phyloP scores from a whole-genome alignment of 805 yeast genomes.

The Starmera caribaea region DNA sequence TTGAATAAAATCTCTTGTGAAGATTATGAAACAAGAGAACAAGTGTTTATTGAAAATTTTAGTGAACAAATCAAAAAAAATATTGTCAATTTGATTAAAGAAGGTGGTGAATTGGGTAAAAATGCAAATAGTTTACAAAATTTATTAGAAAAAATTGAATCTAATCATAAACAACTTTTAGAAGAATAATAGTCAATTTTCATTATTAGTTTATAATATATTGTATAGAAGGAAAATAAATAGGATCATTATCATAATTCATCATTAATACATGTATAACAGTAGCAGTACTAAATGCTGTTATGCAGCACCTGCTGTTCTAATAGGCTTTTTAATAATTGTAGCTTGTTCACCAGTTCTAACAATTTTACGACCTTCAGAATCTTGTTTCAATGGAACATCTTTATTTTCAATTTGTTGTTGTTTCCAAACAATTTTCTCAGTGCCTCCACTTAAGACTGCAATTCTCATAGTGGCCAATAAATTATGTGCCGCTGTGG shows the following conservation, averaged over 20 bases:
- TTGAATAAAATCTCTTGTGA: constrained; percentile 44
- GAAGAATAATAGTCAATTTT: no score
- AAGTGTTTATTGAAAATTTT: constrained; percentile 45
- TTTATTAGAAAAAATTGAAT: constrained; percentile 4
- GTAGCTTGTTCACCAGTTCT: constrained; percentile 49
- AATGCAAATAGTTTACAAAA: constrained; percentile 24
- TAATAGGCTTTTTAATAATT: constrained; percentile 26
- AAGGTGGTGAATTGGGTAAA: constrained; percentile 67
- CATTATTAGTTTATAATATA: no score
- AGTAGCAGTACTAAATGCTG: no score
- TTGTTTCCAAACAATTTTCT: constrained; percentile 68
- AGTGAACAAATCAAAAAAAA: constrained; percentile 38
- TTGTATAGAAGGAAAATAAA: no score
- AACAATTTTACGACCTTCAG: constrained; percentile 41
- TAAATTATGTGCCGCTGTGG: constrained; percentile 86
- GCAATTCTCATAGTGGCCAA: constrained; percentile 93
- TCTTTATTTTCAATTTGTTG: constrained; percentile 54
- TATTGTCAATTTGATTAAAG: constrained; percentile 41
- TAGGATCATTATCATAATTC: no score
- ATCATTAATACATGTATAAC: no score
- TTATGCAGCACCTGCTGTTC: constrained; percentile 46
- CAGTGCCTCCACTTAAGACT: constrained; percentile 69
- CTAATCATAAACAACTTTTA: not conserved
- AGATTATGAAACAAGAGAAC: constrained; percentile 47
- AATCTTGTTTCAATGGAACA: constrained; percentile 38